phyloP scores from a whole-genome alignment of 768 basidiomycete genomes.

The Boletellus ananiceps region DNA sequence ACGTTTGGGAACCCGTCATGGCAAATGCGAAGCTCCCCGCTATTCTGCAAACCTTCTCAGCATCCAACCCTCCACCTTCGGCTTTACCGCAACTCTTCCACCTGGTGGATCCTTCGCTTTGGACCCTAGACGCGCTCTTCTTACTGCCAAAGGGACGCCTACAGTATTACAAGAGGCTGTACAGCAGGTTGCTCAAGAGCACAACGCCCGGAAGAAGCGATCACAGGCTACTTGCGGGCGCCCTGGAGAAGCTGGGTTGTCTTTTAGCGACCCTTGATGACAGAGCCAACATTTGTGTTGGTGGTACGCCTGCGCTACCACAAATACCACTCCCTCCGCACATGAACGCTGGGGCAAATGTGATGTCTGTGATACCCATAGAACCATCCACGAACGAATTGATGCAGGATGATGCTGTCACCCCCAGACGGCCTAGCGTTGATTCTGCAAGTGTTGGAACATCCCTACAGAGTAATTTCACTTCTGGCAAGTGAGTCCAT shows the following conservation, averaged over 20 bases:
- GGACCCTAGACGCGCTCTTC: conserved; percentile 89
- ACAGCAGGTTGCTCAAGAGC: conserved; percentile 78
- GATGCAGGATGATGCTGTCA: conserved; percentile 6
- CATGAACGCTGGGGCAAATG: background rate
- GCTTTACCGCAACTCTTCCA: conserved; percentile 32
- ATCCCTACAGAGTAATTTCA: conserved; percentile 49
- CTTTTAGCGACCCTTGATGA: conserved; percentile 66
- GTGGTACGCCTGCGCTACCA: background rate
- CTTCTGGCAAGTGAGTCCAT: conserved; percentile 52
- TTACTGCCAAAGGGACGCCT: conserved; percentile 78
- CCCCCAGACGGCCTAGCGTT: conserved; percentile 20
- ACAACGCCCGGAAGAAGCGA: conserved; percentile 85
- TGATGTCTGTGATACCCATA: background rate
- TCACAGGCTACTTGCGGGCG: conserved; percentile 72
- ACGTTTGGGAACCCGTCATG: conserved; percentile 75
- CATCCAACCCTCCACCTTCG: conserved; percentile 53
- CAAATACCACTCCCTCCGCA: background rate
- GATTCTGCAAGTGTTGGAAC: conserved; percentile 43
- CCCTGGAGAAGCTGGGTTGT: conserved; percentile 73
- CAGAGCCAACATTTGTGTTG: conserved; percentile 42
- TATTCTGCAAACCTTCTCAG: conserved; percentile 68
- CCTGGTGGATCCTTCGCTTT: conserved; percentile 41
- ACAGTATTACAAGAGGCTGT: conserved; percentile 90
- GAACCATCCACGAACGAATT: background rate
- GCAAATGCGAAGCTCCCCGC: conserved; percentile 66